Evolutionary conservation across 2,329 filamentous ascomycete species (phyloP).

Genomic region (Rutstroemia sydowiana): DNA sequence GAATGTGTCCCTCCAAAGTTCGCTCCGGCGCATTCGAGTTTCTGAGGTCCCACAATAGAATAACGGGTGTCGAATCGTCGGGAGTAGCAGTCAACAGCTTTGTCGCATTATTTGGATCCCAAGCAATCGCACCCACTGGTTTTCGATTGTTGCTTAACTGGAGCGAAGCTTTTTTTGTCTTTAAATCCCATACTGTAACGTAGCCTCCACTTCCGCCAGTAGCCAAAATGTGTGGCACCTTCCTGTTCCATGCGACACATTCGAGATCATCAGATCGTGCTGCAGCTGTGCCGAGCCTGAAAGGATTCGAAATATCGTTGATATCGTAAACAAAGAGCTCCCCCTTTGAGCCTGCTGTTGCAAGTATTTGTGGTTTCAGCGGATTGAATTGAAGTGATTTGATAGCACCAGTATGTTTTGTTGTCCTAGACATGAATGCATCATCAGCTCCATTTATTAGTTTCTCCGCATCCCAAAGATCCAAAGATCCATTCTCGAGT

Average conservation of each 20-base stretch:
- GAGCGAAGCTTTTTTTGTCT: conserved; percentile 94
- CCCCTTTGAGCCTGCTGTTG: conserved; percentile 87
- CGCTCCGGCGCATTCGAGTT: conserved; percentile 93
- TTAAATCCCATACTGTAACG: conserved; percentile 97
- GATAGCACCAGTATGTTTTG: conserved; percentile 86
- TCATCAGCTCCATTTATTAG: conserved; percentile 53
- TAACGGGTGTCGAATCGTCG: conserved; percentile 79
- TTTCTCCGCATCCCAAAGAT: conserved; percentile 84
- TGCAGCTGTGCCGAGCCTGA: conserved; percentile 78
- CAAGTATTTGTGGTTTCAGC: conserved; percentile 80
- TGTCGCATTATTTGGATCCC: conserved; percentile 93
- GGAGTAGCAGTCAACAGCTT: conserved; percentile 90
- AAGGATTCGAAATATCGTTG: conserved; percentile 80
- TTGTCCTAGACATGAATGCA: conserved; percentile 76
- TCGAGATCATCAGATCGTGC: conserved; percentile 93
- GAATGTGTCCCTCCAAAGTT: conserved; percentile 84
- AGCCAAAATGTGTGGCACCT: conserved; percentile 91
- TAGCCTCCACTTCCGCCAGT: conserved; percentile 91
- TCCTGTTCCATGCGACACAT: conserved; percentile 96
- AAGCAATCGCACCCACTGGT: conserved; percentile 88
- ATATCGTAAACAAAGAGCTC: conserved; percentile 95
- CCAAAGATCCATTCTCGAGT: conserved; percentile 86
- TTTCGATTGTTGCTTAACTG: conserved; percentile 93
- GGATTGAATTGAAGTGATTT: conserved; percentile 97
- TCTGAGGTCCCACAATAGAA: conserved; percentile 88